A percentile compares a stretch with the other conserved stretches of the same genome.
Evolutionary conservation across 2,329 filamentous ascomycete genomes (phyloP).

Genomic region (Aspergillus pseudoviridinutans): DNA sequence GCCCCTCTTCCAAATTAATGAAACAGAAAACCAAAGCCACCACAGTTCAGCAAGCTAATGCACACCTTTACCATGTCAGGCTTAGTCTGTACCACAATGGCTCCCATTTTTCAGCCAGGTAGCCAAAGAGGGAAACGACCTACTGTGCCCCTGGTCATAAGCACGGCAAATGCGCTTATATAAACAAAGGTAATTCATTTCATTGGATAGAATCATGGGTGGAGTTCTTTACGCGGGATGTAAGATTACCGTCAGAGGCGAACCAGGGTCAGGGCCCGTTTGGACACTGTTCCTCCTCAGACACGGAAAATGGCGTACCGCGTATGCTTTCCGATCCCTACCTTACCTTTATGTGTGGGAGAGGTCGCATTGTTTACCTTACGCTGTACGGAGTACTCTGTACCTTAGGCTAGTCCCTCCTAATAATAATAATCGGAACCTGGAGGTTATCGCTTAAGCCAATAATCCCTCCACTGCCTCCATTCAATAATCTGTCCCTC

Average conservation of each 20-base stretch:
- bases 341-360: background rate
- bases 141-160: constrained; percentile 8
- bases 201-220: constrained; percentile 7
- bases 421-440: background rate
- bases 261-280: constrained; percentile 15
- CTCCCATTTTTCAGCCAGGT: constrained; percentile 2
- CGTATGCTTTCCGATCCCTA: background rate
- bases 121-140: constrained; percentile 6
- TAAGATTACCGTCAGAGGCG: constrained; percentile 12
- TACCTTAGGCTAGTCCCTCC: background rate
- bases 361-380: background rate
- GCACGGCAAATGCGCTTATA: background rate
- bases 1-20: constrained; percentile 17
- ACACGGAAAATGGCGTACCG: background rate
- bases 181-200: background rate
- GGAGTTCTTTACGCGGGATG: constrained; percentile 11
- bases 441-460: background rate
- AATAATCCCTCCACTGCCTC: background rate
- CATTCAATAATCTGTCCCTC: background rate
- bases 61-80: constrained; percentile 1
- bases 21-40: constrained; percentile 1
- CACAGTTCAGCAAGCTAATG: constrained; percentile 3
- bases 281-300: constrained; percentile 6
- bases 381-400: background rate
- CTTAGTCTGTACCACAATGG: constrained; percentile 5